Conservation (phyloP, 495 filamentous ascomycete species). For the Tirmania nivea region DNA sequence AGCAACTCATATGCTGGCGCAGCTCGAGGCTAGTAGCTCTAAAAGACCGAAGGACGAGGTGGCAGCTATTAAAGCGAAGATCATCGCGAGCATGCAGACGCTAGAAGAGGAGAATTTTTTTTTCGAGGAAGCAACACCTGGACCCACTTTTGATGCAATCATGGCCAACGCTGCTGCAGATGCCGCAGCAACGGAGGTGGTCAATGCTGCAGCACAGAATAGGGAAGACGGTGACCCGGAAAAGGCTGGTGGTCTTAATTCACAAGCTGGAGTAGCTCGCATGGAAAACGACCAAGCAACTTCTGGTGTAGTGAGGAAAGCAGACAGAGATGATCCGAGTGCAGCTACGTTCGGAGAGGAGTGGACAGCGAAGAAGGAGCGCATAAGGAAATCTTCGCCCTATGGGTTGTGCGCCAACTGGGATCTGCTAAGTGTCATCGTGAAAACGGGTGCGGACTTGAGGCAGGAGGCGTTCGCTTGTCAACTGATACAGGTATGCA, state of each 20-base stretch:
- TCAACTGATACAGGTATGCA: constrained; percentile 51
- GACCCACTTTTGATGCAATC: constrained; percentile 48
- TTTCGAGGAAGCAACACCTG: constrained; percentile 30
- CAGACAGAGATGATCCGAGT: constrained; percentile 58
- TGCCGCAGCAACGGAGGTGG: constrained; percentile 20
- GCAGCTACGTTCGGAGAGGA: constrained; percentile 61
- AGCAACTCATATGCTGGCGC: constrained; percentile 56
- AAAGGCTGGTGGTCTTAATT: constrained; percentile 28
- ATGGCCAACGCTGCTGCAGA: constrained; percentile 34
- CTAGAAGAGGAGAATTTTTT: constrained; percentile 63
- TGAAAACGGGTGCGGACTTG: constrained; percentile 57
- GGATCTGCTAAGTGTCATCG: constrained; percentile 59
- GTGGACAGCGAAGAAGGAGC: constrained; percentile 53
- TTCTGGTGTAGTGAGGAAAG: constrained; percentile 49
- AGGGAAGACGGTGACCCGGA: constrained; percentile 23
- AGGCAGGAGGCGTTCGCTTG: constrained; percentile 61
- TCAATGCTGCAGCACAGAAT: constrained; percentile 11
- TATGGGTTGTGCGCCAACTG: constrained; percentile 64
- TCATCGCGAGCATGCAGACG: constrained; percentile 64
- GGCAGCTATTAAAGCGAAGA: constrained; percentile 50
- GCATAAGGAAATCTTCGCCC: constrained; percentile 49
- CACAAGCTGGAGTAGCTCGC: constrained; percentile 44
- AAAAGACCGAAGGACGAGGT: constrained; percentile 52
- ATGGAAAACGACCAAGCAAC: constrained; percentile 71
- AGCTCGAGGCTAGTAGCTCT: constrained; percentile 47